Conservation (phyloP, 2,329 filamentous ascomycete genomes). For the Trichoderma gracile region DNA sequence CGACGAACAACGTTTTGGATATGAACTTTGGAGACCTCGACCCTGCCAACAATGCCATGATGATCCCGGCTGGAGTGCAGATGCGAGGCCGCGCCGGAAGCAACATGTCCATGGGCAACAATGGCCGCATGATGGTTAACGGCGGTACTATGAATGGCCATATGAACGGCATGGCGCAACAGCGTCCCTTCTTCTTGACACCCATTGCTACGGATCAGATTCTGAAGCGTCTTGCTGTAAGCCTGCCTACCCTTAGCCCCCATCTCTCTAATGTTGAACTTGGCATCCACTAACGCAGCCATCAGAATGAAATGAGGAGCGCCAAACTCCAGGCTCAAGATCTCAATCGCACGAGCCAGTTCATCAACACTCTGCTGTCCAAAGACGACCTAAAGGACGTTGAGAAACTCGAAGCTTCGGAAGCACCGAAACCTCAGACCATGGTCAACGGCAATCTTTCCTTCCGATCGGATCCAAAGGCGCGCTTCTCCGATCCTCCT, state of each 20-base stretch:
- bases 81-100: constrained; percentile 70
- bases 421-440: constrained; percentile 49
- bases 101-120: constrained; percentile 62
- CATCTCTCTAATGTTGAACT: background rate
- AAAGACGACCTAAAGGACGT: constrained; percentile 66
- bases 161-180: constrained; percentile 64
- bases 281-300: constrained; percentile 30
- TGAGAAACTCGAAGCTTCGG: constrained; percentile 52
- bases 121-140: constrained; percentile 60
- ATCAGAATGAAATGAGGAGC: constrained; percentile 82
- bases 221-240: constrained; percentile 61
- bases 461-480: constrained; percentile 72
- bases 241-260: constrained; percentile 23
- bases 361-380: constrained; percentile 73
- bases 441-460: constrained; percentile 55
- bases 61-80: constrained; percentile 69
- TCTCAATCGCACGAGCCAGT: constrained; percentile 77
- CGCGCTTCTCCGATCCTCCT: constrained; percentile 87
- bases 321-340: constrained; percentile 87
- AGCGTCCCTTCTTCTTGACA: constrained; percentile 81
- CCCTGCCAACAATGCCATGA: constrained; percentile 71
- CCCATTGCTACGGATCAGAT: constrained; percentile 94
- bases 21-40: constrained; percentile 93
- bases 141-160: constrained; percentile 49
- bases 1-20: constrained; percentile 75